Evolutionary conservation across 2,329 filamentous ascomycete genomes (phyloP).

Genomic region (Aspergillus nomiae): DNA sequence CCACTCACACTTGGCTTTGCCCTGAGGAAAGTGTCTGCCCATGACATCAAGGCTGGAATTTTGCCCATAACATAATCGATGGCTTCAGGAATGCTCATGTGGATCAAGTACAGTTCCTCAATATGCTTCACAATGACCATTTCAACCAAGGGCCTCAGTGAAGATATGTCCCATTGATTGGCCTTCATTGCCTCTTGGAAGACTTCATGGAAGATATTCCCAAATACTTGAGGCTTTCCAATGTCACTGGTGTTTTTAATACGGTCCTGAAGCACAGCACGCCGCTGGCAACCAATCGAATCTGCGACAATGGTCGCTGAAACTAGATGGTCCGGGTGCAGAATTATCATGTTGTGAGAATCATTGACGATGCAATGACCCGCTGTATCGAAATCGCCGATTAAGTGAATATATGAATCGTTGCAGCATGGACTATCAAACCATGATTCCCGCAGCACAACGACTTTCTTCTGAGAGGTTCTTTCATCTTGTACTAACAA

Average conservation of each 20-base stretch:
- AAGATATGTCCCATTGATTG: conserved; percentile 76
- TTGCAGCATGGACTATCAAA: conserved; percentile 73
- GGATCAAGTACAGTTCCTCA: conserved; percentile 87
- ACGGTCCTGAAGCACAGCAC: conserved; percentile 90
- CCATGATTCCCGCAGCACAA: conserved; percentile 85
- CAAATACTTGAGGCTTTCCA: conserved; percentile 81
- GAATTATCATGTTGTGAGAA: conserved; percentile 78
- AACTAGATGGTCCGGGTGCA: conserved; percentile 93
- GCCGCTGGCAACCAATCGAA: conserved; percentile 86
- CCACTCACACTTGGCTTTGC: conserved; percentile 64
- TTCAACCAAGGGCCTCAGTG: conserved; percentile 68
- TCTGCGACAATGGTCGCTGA: conserved; percentile 96
- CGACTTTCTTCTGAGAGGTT: conserved; percentile 64
- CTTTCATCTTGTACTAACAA: conserved; percentile 80
- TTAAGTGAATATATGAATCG: conserved; percentile 81
- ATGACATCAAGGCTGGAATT: conserved; percentile 76
- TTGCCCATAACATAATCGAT: conserved; percentile 80
- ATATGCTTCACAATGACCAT: conserved; percentile 73
- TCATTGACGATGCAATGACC: conserved; percentile 84
- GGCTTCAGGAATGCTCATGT: conserved; percentile 71
- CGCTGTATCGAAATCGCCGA: conserved; percentile 70
- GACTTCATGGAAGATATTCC: conserved; percentile 89
- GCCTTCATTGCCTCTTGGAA: conserved; percentile 87
- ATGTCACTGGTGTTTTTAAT: conserved; percentile 86
- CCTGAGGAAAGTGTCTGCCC: conserved; percentile 81